Evolutionary conservation across 2,329 filamentous ascomycete genomes (phyloP), one percentile per base, ranked within the genome.

Genomic region (Penicillium brevicompactum): DNA sequence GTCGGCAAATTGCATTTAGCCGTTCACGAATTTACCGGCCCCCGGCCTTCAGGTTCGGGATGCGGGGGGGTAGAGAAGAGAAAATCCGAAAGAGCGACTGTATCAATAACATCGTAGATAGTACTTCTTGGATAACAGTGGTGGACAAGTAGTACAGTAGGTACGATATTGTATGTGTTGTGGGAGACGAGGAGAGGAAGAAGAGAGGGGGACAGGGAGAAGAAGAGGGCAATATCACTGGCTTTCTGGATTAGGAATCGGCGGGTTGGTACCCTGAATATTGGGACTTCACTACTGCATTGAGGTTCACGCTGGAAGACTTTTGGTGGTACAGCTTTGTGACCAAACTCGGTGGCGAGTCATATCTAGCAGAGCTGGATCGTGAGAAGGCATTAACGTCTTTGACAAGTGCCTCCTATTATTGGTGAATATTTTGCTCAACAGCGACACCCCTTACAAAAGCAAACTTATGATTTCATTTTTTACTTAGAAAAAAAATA

Each of bases 251-350:
- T 60, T 66, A 58, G 63, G 62, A 65, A 47, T 38, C 45, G 9
- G 45, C 21, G 27, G 45, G 45, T 10, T 47, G 45, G 45, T 47
- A 47, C 9, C 45, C 45, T 47, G 45, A 47, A 47, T 46, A 60
- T 41, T 58, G 56, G 58, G 58, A 60, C 10, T 58, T 60, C 8
- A 60, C 58, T 41, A 60, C 53, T 37, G 45, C 53, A 10, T 49
- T 59, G 32, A 49, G 50, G 42, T 58, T 59, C 46, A 53, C 55
- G 6, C 27, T 2, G 38, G 46, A 55, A 37, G 51, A 62, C n/a
- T 58, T 58, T 43, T 62, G 61, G 61, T 62, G 62, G 61, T 61
- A 65, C 44, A 45, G 50, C 13, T 63, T 65, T 27, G 46, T 63
- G 11, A 49, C 62, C 10, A 32, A 40, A 27, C 61, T 62, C 27